phyloP scores from a whole-genome alignment of 768 basidiomycete species.

The Albatrellus ellisii region DNA sequence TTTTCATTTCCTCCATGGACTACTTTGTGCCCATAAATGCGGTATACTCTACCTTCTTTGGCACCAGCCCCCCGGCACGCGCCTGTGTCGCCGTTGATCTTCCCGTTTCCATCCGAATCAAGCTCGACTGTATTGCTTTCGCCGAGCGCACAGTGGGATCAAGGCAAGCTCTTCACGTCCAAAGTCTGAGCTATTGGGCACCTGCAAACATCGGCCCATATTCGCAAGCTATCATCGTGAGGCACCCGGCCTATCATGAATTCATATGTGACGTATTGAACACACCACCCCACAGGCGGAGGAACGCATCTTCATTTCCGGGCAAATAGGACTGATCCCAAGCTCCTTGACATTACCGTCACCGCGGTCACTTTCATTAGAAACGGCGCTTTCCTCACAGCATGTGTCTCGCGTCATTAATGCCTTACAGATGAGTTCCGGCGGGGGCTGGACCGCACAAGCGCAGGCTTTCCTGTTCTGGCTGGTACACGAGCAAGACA shows the following conservation, averaged over 20 bases:
- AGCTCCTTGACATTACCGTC: conserved; percentile 53
- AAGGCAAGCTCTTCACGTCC: conserved; percentile 81
- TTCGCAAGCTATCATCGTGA: conserved; percentile 80
- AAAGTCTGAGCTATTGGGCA: conserved; percentile 96
- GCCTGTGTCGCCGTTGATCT: conserved; percentile 86
- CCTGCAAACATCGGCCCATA: conserved; percentile 99
- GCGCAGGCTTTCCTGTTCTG: conserved; percentile 62
- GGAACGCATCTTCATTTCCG: conserved; percentile 77
- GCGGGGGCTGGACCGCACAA: conserved; percentile 49
- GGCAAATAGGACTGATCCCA: conserved; percentile 89
- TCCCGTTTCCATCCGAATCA: conserved; percentile 38
- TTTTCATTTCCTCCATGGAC: conserved; percentile 74
- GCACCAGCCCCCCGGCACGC: conserved; percentile 82
- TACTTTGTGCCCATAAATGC: conserved; percentile 68
- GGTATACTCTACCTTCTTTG: conserved; percentile 74
- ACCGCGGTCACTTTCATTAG: conserved; percentile 39
- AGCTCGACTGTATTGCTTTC: conserved; percentile 77
- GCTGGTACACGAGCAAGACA: conserved; percentile 31
- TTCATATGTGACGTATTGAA: not conserved
- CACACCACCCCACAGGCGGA: conserved; percentile 37
- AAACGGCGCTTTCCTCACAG: conserved; percentile 67
- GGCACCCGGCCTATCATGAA: conserved; percentile 15
- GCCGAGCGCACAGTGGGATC: conserved; percentile 24
- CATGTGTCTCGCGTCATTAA: conserved; percentile 60
- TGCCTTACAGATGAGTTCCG: conserved; percentile 40